Evolutionary conservation across 2,329 filamentous ascomycete species (phyloP), one percentile per base, ranked within the genome.

Genomic region (Pseudogymnoascus destructans): DNA sequence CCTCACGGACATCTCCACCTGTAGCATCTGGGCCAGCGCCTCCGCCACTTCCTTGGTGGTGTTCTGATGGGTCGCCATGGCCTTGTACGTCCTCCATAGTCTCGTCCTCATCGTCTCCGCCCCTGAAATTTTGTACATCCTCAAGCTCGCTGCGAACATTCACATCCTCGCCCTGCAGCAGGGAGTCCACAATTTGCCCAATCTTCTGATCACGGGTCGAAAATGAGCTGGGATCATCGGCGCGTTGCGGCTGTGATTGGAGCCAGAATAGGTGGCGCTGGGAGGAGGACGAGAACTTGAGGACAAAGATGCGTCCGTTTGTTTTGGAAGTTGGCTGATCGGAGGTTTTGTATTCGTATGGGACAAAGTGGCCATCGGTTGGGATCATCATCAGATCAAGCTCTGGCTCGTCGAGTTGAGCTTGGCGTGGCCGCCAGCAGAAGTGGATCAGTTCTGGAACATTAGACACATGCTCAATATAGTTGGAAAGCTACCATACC

Each of bases 241-340:
- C 79, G 63, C 75, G 79, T 73, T 96, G 90, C 30, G 86, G 80
- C 73, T 91, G 91, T 27, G 89, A 93, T 74, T 98, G 93, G 68
- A 98, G 77, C 91, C 92, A 98, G 77, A 97, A 98, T 60, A 96
- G 79, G 73, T 97, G 80, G 67, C 91, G 84, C 72, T 95, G 85
- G 60, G 90, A 93, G 62, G 89, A 95, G 10, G 91, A 96, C 27
- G 80, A 81, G 75, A 98, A 98, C 73, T 95, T 96, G 68, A 98
- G 83, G 59, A 87, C 85, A 71, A 91, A 96, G 70, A 98, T 85
- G 66, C 93, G 89, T 64, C 91, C 95, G 69, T 95, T 90, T 49
- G 86, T 85, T 68, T 87, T 82, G 59, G 80, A 74, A 13, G 77
- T 75, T 1, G 78, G 75, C 63, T 82, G 77, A 57, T 79, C 76